Conservation (phyloP, 257 asterid species). For the Primulina eburnea region DNA sequence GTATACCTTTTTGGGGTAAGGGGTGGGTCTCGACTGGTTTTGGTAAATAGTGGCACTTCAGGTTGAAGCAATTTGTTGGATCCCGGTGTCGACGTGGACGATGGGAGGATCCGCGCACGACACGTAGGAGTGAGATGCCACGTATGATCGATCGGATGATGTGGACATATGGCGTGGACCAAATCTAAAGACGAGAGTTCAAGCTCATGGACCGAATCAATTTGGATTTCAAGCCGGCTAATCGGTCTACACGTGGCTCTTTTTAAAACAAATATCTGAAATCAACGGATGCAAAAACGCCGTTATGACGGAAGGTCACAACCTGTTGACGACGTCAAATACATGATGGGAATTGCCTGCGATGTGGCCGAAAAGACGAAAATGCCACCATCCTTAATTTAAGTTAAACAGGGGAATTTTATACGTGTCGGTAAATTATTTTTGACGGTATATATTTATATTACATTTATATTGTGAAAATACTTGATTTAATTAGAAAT, state of each 20-base stretch:
- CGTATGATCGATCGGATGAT: constrained; percentile 23
- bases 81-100: constrained; percentile 34
- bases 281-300: constrained; percentile 12
- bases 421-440: too few relatives aligned
- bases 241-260: constrained; percentile 46
- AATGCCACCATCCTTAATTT: not conserved
- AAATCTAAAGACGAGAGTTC: constrained; percentile 49
- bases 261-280: constrained; percentile 28
- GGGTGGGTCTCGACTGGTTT: constrained; percentile 25
- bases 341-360: not conserved
- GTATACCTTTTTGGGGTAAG: constrained; percentile 2
- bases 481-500: too few relatives aligned
- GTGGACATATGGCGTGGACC: constrained; percentile 36
- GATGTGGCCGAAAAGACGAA: not conserved
- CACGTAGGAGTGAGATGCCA: constrained; percentile 38
- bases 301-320: constrained; percentile 23
- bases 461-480: too few relatives aligned
- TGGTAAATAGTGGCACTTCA: constrained; percentile 15
- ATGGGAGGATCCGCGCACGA: constrained; percentile 30
- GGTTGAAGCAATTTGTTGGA: constrained; percentile 15
- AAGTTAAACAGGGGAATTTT: too few relatives aligned
- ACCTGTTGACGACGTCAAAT: not conserved
- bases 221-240: constrained; percentile 39
- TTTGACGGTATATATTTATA: too few relatives aligned
- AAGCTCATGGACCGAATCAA: constrained; percentile 36